A percentile compares a stretch with the other conserved stretches of the same genome.
Evolutionary conservation across 2,329 filamentous ascomycete genomes (phyloP).

Genomic region (Penicillium corylophilum): DNA sequence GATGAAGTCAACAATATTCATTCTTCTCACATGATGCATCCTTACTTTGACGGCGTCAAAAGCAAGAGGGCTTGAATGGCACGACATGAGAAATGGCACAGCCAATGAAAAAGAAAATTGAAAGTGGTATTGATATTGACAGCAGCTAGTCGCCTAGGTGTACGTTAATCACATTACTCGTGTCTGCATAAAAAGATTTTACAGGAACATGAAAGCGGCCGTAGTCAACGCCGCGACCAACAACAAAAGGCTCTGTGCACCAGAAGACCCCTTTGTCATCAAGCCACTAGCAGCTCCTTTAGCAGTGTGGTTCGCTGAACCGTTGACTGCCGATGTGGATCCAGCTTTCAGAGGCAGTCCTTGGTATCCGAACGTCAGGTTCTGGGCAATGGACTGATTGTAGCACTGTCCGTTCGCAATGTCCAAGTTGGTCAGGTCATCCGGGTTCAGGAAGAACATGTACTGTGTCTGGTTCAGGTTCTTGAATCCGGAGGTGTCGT

Average conservation of each 20-base stretch:
- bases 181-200: background rate
- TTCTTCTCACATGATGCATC: no score
- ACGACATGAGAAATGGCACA: no score
- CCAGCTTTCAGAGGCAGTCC: constrained; percentile 37
- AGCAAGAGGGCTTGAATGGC: no score
- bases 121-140: no score
- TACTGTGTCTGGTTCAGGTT: constrained; percentile 64
- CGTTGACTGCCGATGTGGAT: background rate
- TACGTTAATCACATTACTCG: background rate
- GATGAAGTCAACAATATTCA: no score
- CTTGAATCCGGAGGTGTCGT: constrained; percentile 71
- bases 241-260: background rate
- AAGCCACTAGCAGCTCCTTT: constrained; percentile 9
- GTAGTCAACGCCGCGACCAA: background rate
- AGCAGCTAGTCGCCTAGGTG: background rate
- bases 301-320: constrained; percentile 9
- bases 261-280: background rate
- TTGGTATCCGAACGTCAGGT: constrained; percentile 69
- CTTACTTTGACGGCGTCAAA: no score
- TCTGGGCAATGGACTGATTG: constrained; percentile 65
- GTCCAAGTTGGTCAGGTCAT: constrained; percentile 67
- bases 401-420: constrained; percentile 67
- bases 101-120: no score
- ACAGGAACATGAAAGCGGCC: background rate
- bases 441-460: constrained; percentile 76